Percentiles rank a stretch among this genome's conserved stretches.
Conservation (phyloP, 331 rosid genomes). For the Spiraea crenata region DNA sequence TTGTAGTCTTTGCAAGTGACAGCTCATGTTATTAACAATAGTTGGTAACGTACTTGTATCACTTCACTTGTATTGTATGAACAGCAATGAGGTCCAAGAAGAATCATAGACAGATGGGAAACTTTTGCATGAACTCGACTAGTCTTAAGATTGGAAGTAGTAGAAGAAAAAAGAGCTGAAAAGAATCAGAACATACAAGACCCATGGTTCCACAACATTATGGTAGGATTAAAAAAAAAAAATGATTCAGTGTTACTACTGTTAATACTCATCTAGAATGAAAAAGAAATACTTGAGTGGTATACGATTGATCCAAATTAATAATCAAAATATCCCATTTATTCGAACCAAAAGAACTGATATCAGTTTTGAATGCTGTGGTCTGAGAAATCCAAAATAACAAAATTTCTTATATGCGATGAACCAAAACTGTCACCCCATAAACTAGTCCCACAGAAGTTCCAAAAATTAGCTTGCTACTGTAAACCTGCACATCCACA, state of each 20-base stretch:
- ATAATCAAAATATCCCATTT: conserved; percentile 36
- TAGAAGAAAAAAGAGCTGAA: no score
- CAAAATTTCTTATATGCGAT: conserved; percentile 49
- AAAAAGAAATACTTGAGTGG: conserved; percentile 26
- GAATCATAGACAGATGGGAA: no score
- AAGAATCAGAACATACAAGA: neutral
- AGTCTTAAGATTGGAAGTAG: no score
- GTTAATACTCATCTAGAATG: conserved; percentile 18
- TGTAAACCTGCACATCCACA: conserved; percentile 40
- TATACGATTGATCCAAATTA: conserved; percentile 51
- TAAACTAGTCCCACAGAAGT: conserved; percentile 31
- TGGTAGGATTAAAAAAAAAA: neutral
- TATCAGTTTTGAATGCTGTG: conserved; percentile 30
- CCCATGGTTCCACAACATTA: neutral
- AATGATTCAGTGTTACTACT: neutral
- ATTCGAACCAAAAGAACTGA: conserved; percentile 25
- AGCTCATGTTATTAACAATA: no score
- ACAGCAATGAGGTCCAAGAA: no score
- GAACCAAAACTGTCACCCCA: conserved; percentile 51
- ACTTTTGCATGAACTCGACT: no score
- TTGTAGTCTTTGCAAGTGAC: no score
- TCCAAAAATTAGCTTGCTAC: conserved; percentile 26
- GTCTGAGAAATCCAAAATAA: conserved; percentile 38
- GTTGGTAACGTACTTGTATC: no score
- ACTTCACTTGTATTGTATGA: no score